Base-by-base conservation (phyloP, 1,139 yeast species). In the Blastobotrys buckinghamii region DNA sequence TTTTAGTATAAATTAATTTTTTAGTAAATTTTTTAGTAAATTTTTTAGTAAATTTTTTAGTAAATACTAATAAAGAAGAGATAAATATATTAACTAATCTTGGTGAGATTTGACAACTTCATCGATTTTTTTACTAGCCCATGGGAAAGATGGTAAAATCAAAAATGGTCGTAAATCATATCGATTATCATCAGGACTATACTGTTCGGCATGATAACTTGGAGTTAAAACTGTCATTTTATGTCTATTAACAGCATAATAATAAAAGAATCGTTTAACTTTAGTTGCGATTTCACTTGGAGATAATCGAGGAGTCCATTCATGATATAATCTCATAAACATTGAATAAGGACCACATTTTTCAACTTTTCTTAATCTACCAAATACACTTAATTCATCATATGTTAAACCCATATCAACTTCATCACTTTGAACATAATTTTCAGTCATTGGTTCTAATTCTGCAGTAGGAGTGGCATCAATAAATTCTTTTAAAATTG, bases 371-470 rank as follows among this genome's bases (percentile, higher is more conserved):
- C 99, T 78, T 54, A 92, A 75, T 52, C 84, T 77, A n/a, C 99
- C 99, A 71, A 92, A 90, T 13, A 84, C 73, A 30, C 96, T 84
- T 51, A 92, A 76, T 64, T 92, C 98, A 55, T 89, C 96, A 62
- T 92, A 92, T 0, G 96, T 85, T 84, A 94, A 84, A 1, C 99
- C 99, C 98, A 92, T 92, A 64, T 92, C 99, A 8, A 79, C 82
- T 66, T 92, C 99, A 66, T 92, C 99, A 42, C 95, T 85, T 67
- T 92, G 99, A 13, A 89, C 95, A 60, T 92, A 90, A 52, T 81
- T 76, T 56, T 84, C 81, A 0, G 98, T 90, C 49, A 88, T 90
- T 41, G 99, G 99, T 63, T 92, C 99, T 49, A 92, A 76, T 65
- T 92, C 99, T 0, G 99, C 99, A 0, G 98, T 92, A 34, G 99